Evolutionary conservation across 805 yeast genomes (phyloP).

Genomic region (Scheffersomyces coipomensis): DNA sequence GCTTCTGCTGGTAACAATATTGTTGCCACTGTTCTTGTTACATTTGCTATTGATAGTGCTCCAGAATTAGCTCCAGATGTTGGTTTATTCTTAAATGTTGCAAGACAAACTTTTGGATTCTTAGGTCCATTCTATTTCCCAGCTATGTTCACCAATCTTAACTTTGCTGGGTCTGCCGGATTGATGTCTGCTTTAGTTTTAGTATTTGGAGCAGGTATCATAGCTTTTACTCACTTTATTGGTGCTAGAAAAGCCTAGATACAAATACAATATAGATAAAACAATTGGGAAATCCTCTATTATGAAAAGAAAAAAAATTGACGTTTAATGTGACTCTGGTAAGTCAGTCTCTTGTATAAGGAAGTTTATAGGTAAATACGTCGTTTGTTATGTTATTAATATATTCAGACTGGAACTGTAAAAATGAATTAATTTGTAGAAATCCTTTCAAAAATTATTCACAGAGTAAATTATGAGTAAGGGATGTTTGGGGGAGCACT

Average conservation of each 20-base stretch:
- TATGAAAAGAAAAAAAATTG: too few species aligned
- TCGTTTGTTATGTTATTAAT: too few species aligned
- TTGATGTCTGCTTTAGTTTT: constrained; percentile 8
- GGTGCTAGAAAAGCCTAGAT: constrained; percentile 4
- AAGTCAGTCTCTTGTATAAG: too few species aligned
- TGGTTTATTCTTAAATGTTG: constrained; percentile 17
- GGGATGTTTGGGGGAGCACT: too few species aligned
- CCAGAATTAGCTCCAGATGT: constrained; percentile 15
- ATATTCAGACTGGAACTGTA: too few species aligned
- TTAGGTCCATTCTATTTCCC: constrained; percentile 27
- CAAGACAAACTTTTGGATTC: constrained; percentile 20
- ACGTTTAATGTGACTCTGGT: too few species aligned
- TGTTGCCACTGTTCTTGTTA: constrained; percentile 18
- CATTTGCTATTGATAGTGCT: constrained; percentile 18
- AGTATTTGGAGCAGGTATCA: constrained; percentile 4
- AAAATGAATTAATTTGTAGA: too few species aligned
- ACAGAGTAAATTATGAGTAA: too few species aligned
- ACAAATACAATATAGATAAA: neutral
- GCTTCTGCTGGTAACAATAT: constrained; percentile 22
- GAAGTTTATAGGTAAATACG: too few species aligned
- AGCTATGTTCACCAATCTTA: constrained; percentile 17
- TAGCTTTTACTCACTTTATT: constrained; percentile 2
- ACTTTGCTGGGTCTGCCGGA: constrained; percentile 9
- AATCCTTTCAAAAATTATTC: too few species aligned
- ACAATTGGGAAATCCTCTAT: constrained; percentile 2